phyloP scores from a whole-genome alignment of 345 rosid species.

The Arabidopsis suecica region DNA sequence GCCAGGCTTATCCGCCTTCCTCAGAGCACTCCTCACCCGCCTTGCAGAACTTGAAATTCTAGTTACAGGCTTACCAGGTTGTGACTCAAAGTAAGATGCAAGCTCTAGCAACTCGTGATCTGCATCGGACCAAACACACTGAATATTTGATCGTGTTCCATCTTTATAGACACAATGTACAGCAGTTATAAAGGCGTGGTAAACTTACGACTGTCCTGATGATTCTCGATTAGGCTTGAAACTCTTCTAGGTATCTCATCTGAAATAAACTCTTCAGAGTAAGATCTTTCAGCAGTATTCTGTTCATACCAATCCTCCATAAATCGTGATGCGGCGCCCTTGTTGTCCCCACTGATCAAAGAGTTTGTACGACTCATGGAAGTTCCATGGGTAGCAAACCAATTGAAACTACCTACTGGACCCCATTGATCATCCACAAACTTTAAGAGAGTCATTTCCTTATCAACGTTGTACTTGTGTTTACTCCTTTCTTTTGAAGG shows the following conservation, averaged over 20 bases:
- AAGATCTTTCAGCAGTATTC: constrained; percentile 46
- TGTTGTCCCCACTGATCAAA: constrained; percentile 97
- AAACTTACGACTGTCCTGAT: constrained; percentile 62
- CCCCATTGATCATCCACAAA: constrained; percentile 94
- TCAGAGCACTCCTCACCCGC: constrained; percentile 80
- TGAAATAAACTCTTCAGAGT: constrained; percentile 46
- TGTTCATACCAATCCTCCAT: constrained; percentile 97
- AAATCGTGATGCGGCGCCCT: constrained; percentile 94
- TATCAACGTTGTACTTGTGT: constrained; percentile 83
- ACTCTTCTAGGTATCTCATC: constrained; percentile 72
- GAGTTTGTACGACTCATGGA: constrained; percentile 98
- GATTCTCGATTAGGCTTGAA: constrained; percentile 62
- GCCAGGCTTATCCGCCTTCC: constrained; percentile 78
- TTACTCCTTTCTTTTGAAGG: constrained; percentile 76
- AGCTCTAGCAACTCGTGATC: constrained; percentile 88
- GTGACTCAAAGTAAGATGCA: constrained; percentile 83
- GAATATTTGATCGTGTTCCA: constrained; percentile 15
- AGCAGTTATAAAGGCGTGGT: neutral
- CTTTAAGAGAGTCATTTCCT: constrained; percentile 95
- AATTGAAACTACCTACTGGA: constrained; percentile 93
- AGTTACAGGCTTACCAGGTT: constrained; percentile 75
- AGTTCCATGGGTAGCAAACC: constrained; percentile 99
- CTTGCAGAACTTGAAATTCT: constrained; percentile 67
- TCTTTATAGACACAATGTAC: constrained; percentile 11
- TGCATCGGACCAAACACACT: constrained; percentile 43